Evolutionary conservation across 1,284 basidiomycete species (phyloP).

Genomic region (Moesziomyces sp.): DNA sequence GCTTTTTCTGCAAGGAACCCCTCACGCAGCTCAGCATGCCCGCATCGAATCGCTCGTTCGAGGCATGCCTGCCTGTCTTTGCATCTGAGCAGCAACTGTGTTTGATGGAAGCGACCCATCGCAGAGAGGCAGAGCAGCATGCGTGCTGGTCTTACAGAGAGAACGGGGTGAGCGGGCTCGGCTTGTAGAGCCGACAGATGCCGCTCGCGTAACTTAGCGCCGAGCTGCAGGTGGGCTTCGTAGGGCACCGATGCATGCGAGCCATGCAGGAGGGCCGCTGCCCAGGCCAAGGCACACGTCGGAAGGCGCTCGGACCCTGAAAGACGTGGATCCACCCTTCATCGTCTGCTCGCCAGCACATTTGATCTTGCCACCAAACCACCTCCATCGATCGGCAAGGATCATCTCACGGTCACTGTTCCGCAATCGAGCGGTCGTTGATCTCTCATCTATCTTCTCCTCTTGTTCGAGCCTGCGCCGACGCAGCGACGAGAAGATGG

Average conservation of each 20-base stretch:
- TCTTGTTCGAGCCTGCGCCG: no score
- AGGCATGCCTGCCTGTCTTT: no score
- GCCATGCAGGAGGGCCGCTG: conserved; percentile 8
- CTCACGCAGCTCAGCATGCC: background rate
- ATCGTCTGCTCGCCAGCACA: background rate
- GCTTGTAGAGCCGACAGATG: background rate
- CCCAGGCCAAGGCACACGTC: background rate
- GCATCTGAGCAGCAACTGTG: no score
- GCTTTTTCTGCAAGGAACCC: conserved; percentile 4
- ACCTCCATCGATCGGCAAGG: no score
- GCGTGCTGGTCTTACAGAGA: no score
- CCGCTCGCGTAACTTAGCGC: conserved; percentile 7
- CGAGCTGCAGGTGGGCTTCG: conserved; percentile 16
- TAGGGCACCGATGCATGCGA: background rate
- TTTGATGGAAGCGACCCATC: no score
- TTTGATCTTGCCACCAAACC: no score
- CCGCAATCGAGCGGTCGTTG: background rate
- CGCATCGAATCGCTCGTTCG: no score
- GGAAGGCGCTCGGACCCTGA: conserved; percentile 1
- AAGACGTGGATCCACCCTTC: background rate
- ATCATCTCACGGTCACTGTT: no score
- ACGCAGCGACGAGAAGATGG: conserved; percentile 8
- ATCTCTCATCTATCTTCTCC: background rate
- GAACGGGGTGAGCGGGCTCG: no score
- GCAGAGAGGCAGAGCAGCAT: no score